Base-by-base conservation (phyloP, 192 early-diverging fungal genomes). In the Linnemannia zychae region DNA sequence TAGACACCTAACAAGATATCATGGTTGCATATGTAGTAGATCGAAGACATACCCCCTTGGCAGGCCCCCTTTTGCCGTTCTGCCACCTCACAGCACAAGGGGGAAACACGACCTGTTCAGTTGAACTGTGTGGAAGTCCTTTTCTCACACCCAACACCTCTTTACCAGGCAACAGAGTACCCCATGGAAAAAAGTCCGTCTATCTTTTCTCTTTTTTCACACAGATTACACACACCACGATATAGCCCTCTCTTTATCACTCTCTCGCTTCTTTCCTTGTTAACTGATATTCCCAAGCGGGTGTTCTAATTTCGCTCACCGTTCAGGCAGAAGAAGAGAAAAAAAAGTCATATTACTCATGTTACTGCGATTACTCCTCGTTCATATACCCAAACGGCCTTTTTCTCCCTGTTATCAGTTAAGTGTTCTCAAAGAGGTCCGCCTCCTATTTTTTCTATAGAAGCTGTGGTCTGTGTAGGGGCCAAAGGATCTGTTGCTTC, bases 261-360 rank as follows among this genome's bases (percentile, higher is more conserved):
- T 60, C 24, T 1, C 24, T 60, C 57, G 9, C 28, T 63, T 11
- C 57, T 63, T 28, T 6, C 57, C 11, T 63, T 24, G 12, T 63
- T 15, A 49, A 11, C 13, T 12, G 9, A 31, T 60, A n/a, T 24
- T 63, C 57, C 13, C 57, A 31, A 63, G 57, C 57, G 57, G 57
- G 57, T 63, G 57, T 63, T 63, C 57, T 63, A 31, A 63, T 63
- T 63, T 63, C 57, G 57, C 28, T 63, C 57, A 63, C 57, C 57
- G 57, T 28, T 63, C 57, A 24, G 12, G 1, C 57, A 15, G 57
- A n/a, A 63, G 28, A 63, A 31, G 57, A 63, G 31, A n/a, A 9
- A 63, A 60, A 31, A 28, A 63, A 63, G 57, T 63, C 57, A 63
- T 63, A 63, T 63, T 63, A 63, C 57, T 63, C 57, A 63, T 63